These are phyloP conservation scores for Sequoiadendron giganteum DNA, from an alignment of 75 land plant species.

Conservation along the genomic window DNA sequence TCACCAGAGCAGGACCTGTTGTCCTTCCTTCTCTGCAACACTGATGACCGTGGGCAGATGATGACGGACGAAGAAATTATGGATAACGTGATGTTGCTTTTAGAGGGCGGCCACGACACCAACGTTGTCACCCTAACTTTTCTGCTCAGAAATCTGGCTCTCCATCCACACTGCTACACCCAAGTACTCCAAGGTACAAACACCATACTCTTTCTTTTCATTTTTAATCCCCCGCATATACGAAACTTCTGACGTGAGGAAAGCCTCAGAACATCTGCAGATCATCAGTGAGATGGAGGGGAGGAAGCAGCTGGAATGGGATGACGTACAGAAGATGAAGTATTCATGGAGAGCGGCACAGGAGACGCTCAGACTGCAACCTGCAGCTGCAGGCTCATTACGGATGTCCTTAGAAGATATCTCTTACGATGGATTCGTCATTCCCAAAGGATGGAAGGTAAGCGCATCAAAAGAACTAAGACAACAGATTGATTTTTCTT, in stretches of 20 bases:
- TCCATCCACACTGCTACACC: slow-evolving; percentile 22
- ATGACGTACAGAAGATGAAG: slow-evolving; percentile 44
- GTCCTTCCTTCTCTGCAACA: too few species aligned
- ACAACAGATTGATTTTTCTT: too few species aligned
- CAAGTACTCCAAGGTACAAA: slow-evolving; percentile 16
- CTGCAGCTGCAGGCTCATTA: slow-evolving; percentile 37
- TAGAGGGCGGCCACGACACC: slow-evolving; percentile 57
- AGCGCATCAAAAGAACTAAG: background rate
- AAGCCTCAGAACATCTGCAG: background rate
- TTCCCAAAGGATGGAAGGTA: slow-evolving; percentile 67
- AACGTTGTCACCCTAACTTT: slow-evolving; percentile 27
- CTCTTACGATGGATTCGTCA: slow-evolving; percentile 44
- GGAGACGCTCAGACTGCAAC: slow-evolving; percentile 41
- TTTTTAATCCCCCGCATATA: too few species aligned
- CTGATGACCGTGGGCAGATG: too few species aligned
- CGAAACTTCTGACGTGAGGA: too few species aligned
- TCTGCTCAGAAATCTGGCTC: slow-evolving; percentile 40
- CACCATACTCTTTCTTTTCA: too few species aligned
- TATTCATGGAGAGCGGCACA: slow-evolving; percentile 49
- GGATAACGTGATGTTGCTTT: slow-evolving; percentile 34
- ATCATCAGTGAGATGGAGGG: background rate
- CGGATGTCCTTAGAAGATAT: slow-evolving; percentile 37
- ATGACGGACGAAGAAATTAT: slow-evolving; percentile 38
- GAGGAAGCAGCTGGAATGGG: background rate
- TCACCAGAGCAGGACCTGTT: background rate